These are phyloP conservation scores for Calonectria multiphialidica DNA, from an alignment of 2,329 filamentous ascomycete genomes.

Conservation along the genomic window DNA sequence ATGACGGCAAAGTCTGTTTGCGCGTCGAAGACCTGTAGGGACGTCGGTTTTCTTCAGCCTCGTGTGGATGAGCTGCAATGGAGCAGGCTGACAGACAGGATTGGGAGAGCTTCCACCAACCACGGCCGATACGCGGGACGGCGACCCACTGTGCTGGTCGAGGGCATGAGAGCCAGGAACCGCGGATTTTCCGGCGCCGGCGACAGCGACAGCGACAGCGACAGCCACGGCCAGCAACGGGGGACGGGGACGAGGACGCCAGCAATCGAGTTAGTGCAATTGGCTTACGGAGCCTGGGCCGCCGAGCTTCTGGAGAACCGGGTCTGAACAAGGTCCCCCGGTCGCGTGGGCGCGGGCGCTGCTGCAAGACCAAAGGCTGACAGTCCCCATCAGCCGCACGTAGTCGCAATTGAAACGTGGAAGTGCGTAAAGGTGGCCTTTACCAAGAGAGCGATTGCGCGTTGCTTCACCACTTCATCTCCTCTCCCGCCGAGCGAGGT, in stretches of 20 bases:
- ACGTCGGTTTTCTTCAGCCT: slow-evolving; percentile 37
- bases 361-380: slow-evolving; percentile 9
- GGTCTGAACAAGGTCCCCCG: neutral
- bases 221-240: neutral
- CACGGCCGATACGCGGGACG: neutral
- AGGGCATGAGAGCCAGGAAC: neutral
- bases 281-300: slow-evolving; percentile 9
- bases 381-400: slow-evolving; percentile 20
- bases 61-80: slow-evolving; percentile 24
- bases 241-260: neutral
- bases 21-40: slow-evolving; percentile 2
- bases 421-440: slow-evolving; percentile 33
- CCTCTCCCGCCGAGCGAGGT: neutral
- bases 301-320: neutral
- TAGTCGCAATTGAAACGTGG: slow-evolving; percentile 23
- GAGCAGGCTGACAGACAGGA: slow-evolving; percentile 30
- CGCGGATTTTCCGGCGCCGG: slow-evolving; percentile 16
- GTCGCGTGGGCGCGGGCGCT: slow-evolving; percentile 3
- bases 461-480: slow-evolving; percentile 6
- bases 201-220: neutral
- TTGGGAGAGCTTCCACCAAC: slow-evolving; percentile 11
- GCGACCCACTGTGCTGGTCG: neutral
- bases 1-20: neutral
- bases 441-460: slow-evolving; percentile 14
- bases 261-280: neutral